These are phyloP conservation scores for Colletotrichum gigasporum DNA, from an alignment of 2,329 filamentous ascomycete genomes.

Conservation along the genomic window DNA sequence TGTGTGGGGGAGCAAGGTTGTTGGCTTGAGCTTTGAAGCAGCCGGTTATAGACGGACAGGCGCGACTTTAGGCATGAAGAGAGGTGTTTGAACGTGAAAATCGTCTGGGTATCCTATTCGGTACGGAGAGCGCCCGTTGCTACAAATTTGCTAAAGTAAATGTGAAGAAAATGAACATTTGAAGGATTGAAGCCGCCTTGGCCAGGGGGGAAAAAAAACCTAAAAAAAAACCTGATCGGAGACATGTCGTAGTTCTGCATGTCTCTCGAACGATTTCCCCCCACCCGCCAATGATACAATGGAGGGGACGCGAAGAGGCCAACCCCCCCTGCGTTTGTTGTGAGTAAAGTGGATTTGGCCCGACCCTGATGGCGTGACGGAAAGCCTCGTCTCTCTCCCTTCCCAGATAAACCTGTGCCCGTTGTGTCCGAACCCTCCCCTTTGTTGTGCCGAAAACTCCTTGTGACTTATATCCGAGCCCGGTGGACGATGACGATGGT, in stretches of 20 bases:
- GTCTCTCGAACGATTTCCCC: not conserved
- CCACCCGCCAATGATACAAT: slow-evolving; percentile 17
- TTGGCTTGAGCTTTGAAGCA: no score
- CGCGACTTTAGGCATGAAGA: not conserved
- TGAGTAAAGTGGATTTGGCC: slow-evolving; percentile 14
- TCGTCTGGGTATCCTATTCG: slow-evolving; percentile 21
- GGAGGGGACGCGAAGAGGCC: not conserved
- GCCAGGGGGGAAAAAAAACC: not conserved
- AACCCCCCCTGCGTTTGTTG: not conserved
- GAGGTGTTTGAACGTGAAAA: not conserved
- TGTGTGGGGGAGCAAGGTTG: not conserved
- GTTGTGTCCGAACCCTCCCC: no score
- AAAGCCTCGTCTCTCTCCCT: not conserved
- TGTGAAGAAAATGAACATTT: not conserved
- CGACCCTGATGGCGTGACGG: slow-evolving; percentile 20
- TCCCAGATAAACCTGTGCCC: no score
- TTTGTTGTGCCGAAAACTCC: no score
- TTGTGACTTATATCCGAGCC: no score
- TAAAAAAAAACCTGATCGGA: not conserved
- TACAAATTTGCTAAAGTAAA: not conserved
- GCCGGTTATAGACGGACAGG: not conserved
- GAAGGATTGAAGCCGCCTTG: no score
- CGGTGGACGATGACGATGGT: no score
- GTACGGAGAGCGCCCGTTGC: not conserved
- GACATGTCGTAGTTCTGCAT: slow-evolving; percentile 3